phyloP scores from a whole-genome alignment of 768 basidiomycete genomes.

The Piloderma croceum region DNA sequence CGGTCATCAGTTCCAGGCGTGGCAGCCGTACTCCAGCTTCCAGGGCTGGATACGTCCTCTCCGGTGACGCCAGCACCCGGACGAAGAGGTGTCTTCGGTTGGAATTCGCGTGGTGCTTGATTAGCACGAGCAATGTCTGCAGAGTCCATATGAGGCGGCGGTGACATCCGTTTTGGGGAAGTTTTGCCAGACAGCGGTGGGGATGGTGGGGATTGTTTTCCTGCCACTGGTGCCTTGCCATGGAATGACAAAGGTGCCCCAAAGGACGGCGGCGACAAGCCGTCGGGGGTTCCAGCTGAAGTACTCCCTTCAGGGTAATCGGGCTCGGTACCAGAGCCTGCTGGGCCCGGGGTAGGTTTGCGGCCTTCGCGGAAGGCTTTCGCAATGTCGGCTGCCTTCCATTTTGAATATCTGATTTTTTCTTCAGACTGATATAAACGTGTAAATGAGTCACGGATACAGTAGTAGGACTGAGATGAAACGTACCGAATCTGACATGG shows the following conservation, averaged over 20 bases:
- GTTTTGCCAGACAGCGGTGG: not conserved
- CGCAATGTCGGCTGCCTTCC: slow-evolving; percentile 95
- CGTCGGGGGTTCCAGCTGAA: no score
- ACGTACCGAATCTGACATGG: slow-evolving; percentile 54
- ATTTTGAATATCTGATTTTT: slow-evolving; percentile 91
- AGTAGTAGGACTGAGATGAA: slow-evolving; percentile 3
- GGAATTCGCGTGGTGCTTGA: slow-evolving; percentile 10
- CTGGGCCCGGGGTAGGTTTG: slow-evolving; percentile 74
- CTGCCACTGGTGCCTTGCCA: no score
- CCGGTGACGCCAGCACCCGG: slow-evolving; percentile 14
- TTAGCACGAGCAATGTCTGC: slow-evolving; percentile 25
- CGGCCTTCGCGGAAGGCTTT: slow-evolving; percentile 94
- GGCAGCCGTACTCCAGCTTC: slow-evolving; percentile 70
- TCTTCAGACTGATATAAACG: slow-evolving; percentile 58
- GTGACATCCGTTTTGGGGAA: slow-evolving; percentile 23
- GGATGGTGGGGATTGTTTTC: slow-evolving; percentile 14
- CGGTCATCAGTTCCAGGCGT: slow-evolving; percentile 58
- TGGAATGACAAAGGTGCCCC: slow-evolving; percentile 11
- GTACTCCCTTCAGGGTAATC: slow-evolving; percentile 21
- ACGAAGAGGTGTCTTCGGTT: slow-evolving; percentile 21
- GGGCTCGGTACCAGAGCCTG: slow-evolving; percentile 34
- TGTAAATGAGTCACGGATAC: slow-evolving; percentile 2
- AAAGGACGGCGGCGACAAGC: no score
- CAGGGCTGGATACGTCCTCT: slow-evolving; percentile 41
- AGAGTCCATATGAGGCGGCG: slow-evolving; percentile 26